A percentile compares a stretch with the other conserved stretches of the same genome.
phyloP scores from a whole-genome alignment of 1,284 basidiomycete genomes.

The Cryptococcus maquisensis region DNA sequence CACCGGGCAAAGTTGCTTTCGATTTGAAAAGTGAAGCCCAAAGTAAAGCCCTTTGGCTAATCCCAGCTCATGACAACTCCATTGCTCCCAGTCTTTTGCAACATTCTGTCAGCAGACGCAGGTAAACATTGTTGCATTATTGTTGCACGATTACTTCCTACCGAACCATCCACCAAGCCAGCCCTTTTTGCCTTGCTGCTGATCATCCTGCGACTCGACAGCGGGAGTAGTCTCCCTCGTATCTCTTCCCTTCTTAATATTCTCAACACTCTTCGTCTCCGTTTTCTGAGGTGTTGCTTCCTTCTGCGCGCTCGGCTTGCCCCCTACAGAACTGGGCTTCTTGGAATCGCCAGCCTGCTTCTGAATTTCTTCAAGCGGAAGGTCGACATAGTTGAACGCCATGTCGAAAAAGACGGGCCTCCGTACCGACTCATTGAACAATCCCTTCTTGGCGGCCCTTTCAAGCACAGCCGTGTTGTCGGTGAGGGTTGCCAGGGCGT shows the following conservation, averaged over 20 bases:
- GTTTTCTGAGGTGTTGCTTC: background rate
- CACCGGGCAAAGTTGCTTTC: too few species aligned
- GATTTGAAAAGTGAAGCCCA: too few species aligned
- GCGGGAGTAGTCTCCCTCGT: conserved; percentile 8
- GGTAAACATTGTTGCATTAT: background rate
- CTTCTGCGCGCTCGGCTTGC: background rate
- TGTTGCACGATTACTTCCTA: conserved; percentile 5
- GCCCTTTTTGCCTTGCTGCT: conserved; percentile 29
- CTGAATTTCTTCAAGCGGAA: conserved; percentile 73
- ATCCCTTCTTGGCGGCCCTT: conserved; percentile 64
- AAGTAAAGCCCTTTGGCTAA: too few species aligned
- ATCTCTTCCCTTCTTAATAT: conserved; percentile 15
- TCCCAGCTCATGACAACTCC: background rate
- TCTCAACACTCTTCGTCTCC: conserved; percentile 17
- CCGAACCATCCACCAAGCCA: conserved; percentile 50
- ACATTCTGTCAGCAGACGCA: too few species aligned
- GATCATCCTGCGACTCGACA: conserved; percentile 1
- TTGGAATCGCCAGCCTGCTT: conserved; percentile 60
- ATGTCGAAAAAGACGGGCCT: conserved; percentile 90
- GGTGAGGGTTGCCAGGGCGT: conserved; percentile 56
- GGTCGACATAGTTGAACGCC: conserved; percentile 83
- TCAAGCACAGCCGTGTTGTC: conserved; percentile 54
- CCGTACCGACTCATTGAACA: conserved; percentile 74
- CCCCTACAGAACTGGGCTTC: conserved; percentile 18
- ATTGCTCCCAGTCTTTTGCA: background rate